phyloP scores from a whole-genome alignment of 352 stramenopile species.

The Pythium guiyangense region DNA sequence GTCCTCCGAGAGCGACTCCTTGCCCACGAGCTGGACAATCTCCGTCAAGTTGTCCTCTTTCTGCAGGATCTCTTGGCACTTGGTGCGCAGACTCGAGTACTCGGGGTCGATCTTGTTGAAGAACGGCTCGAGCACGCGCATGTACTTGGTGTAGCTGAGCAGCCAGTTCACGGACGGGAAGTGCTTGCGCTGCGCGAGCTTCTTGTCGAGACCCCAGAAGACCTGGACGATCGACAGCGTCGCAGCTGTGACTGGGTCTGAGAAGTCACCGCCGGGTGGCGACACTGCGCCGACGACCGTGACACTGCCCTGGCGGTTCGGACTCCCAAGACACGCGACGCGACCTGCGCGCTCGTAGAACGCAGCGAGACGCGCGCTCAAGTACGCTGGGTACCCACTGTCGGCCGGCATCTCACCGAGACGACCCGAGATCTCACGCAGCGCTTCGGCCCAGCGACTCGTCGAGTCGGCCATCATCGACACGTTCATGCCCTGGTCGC shows the following conservation, averaged over 20 bases:
- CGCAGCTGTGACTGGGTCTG: conserved; percentile 98
- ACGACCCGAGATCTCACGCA: conserved; percentile 99
- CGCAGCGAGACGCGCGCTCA: conserved; percentile 97
- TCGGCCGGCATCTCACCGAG: conserved; percentile 99
- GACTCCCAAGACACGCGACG: conserved; percentile 95
- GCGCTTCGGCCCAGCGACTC: conserved; percentile 98
- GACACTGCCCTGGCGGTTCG: conserved; percentile 97
- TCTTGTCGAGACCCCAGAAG: conserved; percentile 99
- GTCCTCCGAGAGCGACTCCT: conserved; percentile 98
- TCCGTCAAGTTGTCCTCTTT: conserved; percentile 98
- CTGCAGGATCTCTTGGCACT: conserved; percentile 96
- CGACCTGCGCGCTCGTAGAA: conserved; percentile 99
- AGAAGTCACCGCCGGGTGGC: conserved; percentile 99
- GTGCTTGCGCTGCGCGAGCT: conserved; percentile 99
- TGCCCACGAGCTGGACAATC: conserved; percentile 99
- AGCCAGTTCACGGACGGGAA: conserved; percentile 99
- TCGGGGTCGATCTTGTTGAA: conserved; percentile 98
- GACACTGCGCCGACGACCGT: conserved; percentile 99
- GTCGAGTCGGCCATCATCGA: conserved; percentile 99
- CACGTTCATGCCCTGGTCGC: conserved; percentile 98
- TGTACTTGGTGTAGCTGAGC: conserved; percentile 99
- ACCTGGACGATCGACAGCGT: conserved; percentile 99
- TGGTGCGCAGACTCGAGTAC: conserved; percentile 96
- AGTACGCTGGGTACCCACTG: conserved; percentile 95
- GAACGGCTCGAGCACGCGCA: conserved; percentile 98